phyloP scores from a whole-genome alignment of 257 asterid genomes.

The Fraxinus quadrangulata region DNA sequence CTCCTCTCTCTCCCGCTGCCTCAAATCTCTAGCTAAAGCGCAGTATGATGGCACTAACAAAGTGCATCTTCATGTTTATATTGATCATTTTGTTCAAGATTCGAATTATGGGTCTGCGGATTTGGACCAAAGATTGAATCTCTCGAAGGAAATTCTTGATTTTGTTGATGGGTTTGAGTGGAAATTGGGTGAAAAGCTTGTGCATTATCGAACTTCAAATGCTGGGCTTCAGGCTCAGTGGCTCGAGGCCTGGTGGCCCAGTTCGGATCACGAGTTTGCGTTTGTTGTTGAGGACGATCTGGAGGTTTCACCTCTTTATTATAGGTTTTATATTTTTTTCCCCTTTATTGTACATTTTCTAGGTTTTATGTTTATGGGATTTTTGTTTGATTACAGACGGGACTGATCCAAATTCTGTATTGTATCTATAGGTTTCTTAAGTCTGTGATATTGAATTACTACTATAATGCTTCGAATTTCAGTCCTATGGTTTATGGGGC shows the following conservation, averaged over 20 bases:
- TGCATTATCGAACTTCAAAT: conserved; percentile 59
- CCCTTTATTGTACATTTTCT: neutral
- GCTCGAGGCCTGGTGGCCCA: conserved; percentile 79
- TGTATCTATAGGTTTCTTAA: conserved; percentile 53
- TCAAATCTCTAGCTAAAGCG: conserved; percentile 70
- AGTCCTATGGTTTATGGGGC: conserved; percentile 77
- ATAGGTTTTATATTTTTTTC: conserved; percentile 45
- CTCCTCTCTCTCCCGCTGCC: conserved; percentile 81
- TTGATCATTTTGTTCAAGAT: conserved; percentile 66
- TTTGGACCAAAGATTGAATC: conserved; percentile 51
- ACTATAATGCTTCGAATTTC: conserved; percentile 57
- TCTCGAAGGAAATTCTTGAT: conserved; percentile 61
- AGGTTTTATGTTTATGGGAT: neutral
- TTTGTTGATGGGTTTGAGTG: conserved; percentile 72
- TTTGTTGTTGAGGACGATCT: conserved; percentile 98
- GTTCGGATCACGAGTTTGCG: conserved; percentile 66
- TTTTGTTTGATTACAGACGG: neutral
- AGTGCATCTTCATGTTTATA: conserved; percentile 73
- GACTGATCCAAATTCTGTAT: conserved; percentile 6
- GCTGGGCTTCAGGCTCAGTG: conserved; percentile 75
- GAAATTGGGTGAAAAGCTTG: conserved; percentile 67
- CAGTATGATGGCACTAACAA: conserved; percentile 58
- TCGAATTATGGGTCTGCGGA: conserved; percentile 39
- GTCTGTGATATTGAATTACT: conserved; percentile 62
- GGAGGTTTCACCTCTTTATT: conserved; percentile 83